Conservation (phyloP, 2,329 filamentous ascomycete species). For the Penicillium janthinellum region DNA sequence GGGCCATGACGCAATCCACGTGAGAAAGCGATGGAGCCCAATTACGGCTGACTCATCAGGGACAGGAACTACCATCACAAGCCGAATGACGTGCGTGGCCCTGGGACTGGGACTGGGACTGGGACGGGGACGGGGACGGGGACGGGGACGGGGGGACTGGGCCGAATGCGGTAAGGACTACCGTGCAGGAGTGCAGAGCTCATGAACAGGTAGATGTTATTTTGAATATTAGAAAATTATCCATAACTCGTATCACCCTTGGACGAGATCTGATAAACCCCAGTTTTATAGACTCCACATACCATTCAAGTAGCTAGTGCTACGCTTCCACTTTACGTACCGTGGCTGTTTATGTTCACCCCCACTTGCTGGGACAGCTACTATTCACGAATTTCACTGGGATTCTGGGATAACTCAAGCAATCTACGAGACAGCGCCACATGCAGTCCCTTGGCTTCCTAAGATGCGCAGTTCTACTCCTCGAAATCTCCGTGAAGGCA, state of each 20-base stretch:
- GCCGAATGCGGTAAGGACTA: not conserved
- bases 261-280: too few species aligned
- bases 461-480: not conserved
- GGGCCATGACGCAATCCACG: constrained; percentile 22
- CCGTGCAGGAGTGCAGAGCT: not conserved
- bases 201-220: not conserved
- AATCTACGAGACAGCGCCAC: not conserved
- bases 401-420: not conserved
- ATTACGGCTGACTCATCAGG: not conserved
- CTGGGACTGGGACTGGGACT: not conserved
- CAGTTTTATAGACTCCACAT: too few species aligned
- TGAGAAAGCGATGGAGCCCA: not conserved
- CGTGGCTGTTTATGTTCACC: too few species aligned
- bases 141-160: not conserved
- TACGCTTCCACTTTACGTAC: too few species aligned
- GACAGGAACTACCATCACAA: not conserved
- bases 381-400: too few species aligned
- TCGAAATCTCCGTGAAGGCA: not conserved
- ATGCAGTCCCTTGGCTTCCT: not conserved
- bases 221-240: too few species aligned
- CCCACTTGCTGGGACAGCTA: not conserved
- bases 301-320: too few species aligned
- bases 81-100: not conserved
- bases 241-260: too few species aligned
- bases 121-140: not conserved